A percentile compares a stretch with the other conserved stretches of the same genome.
Conservation (phyloP, 164 flowering plant genomes). For the Vitis labrusca region DNA sequence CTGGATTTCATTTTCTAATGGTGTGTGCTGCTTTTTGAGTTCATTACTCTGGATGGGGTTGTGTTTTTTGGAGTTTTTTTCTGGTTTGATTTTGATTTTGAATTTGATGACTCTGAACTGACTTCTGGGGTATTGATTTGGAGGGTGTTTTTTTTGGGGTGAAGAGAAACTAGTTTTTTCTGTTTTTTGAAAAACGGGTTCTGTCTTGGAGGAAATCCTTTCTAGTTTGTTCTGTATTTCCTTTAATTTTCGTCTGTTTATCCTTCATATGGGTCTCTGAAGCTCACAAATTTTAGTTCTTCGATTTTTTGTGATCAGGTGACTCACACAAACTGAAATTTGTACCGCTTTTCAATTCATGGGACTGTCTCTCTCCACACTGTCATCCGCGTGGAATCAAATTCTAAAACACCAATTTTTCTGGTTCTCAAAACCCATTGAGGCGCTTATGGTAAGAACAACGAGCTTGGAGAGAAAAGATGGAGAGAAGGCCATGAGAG, state of each 20-base stretch:
- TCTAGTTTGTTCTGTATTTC: no score
- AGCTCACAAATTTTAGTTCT: not conserved
- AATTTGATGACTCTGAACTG: no score
- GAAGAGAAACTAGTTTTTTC: no score
- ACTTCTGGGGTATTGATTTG: no score
- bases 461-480: conserved; percentile 35
- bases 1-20: not conserved
- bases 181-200: no score
- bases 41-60: not conserved
- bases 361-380: conserved; percentile 47
- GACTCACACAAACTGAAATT: not conserved
- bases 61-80: not conserved
- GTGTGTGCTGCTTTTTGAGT: not conserved
- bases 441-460: conserved; percentile 25
- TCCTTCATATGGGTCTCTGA: no score
- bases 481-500: conserved; percentile 7
- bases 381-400: conserved; percentile 32
- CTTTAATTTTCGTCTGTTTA: no score
- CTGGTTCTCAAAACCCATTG: conserved; percentile 12
- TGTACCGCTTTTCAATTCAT: conserved; percentile 17
- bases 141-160: no score
- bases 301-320: not conserved
- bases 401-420: conserved; percentile 13
- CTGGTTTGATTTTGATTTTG: not conserved
- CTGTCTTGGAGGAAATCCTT: no score